Conservation (phyloP, 164 flowering plant genomes). For the Aristolochia contorta region DNA sequence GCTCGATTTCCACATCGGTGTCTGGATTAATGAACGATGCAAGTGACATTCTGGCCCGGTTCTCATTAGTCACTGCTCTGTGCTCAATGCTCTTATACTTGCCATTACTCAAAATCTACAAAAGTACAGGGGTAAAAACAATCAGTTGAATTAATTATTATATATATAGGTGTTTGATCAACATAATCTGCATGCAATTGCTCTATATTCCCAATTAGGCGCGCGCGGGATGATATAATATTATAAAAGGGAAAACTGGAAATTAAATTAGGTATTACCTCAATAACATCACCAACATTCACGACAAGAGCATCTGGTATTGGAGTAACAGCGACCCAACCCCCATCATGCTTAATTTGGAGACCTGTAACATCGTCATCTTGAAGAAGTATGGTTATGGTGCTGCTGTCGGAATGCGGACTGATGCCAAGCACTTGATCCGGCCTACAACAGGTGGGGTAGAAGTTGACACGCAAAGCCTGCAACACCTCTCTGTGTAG, state of each 20-base stretch:
- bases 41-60: slow-evolving; percentile 18
- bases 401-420: slow-evolving; percentile 28
- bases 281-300: slow-evolving; percentile 25
- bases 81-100: slow-evolving; percentile 23
- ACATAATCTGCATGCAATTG: neutral
- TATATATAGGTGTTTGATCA: neutral
- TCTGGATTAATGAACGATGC: slow-evolving; percentile 17
- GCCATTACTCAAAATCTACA: slow-evolving; percentile 12
- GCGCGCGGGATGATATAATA: no score
- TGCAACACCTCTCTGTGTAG: slow-evolving; percentile 16
- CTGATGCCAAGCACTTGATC: slow-evolving; percentile 24
- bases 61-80: slow-evolving; percentile 22
- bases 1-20: slow-evolving; percentile 14
- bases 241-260: no score
- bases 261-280: no score
- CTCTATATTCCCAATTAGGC: neutral
- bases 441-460: slow-evolving; percentile 19
- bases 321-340: slow-evolving; percentile 20
- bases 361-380: slow-evolving; percentile 21
- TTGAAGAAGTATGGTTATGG: slow-evolving; percentile 24
- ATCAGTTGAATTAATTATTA: neutral
- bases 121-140: neutral
- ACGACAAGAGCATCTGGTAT: slow-evolving; percentile 25
- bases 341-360: slow-evolving; percentile 21
- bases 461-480: slow-evolving; percentile 22